Base-by-base conservation (phyloP, 2,329 filamentous ascomycete species). In the Penicillium sp. region DNA sequence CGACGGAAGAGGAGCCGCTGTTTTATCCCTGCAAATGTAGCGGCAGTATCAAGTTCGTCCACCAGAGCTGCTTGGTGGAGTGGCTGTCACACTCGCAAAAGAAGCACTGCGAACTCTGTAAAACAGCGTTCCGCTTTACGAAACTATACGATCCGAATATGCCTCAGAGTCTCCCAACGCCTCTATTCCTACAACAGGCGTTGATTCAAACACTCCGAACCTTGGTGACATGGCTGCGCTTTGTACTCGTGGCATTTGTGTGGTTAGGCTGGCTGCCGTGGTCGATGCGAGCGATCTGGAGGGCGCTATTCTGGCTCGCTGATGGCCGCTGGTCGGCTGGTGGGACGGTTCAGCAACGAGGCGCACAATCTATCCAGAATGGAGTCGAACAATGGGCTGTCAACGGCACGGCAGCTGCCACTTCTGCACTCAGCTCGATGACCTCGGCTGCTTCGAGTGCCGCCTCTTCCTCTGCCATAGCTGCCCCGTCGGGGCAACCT, bases 21-120 rank as follows among this genome's bases (percentile, higher is more conserved):
- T 99, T 97, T 82, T 95, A 96, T 75, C 95, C 95, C 6, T 99
- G 95, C 88, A 97, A 97, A 83, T 99, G 95, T 82, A 97, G 92
- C 75, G 95, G 95, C 60, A 98, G 94, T 80, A 99, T 99, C 81
- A 97, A 97, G 81, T 97, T 91, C 73, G 95, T 99, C 64, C 95
- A 99, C 77, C 95, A 99, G 79, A 91, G 96, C 76, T 99, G 95
- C 77, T 82, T 99, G 79, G 97, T 99, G 90, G 93, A 98, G 79
- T 99, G 95, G 95, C 84, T 99, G 24, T 94, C 93, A 54, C 96
- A 99, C 78, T 98, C 95, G 1, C 93, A 99, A 77, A 99, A 99
- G 86, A 98, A 98, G 79, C 91, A 99, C 82, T 99, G 96, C 84
- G 95, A 99, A 82, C 88, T 99, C 38, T 99, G 95, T 88, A 99